Evolutionary conservation across 2,329 filamentous ascomycete species (phyloP).

Genomic region (Aureobasidium subglaciale): DNA sequence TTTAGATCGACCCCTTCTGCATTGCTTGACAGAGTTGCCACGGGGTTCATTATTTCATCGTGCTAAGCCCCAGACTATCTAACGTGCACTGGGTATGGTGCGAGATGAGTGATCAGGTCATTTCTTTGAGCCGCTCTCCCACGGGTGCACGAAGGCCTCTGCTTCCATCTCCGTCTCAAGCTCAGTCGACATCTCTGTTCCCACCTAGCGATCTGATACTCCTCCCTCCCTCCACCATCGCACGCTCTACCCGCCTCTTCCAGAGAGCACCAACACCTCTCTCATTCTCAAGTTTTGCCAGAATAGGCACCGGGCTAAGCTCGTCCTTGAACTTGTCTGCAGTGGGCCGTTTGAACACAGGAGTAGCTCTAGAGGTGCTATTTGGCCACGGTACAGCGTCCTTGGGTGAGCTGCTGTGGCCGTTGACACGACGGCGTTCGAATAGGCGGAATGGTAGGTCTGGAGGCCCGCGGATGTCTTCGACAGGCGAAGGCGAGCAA

Average conservation of each 20-base stretch:
- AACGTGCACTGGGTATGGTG: too few species aligned
- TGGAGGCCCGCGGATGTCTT: neutral
- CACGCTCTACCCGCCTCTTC: neutral
- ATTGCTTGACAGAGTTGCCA: too few species aligned
- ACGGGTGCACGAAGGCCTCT: too few species aligned
- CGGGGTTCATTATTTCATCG: too few species aligned
- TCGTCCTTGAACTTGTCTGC: neutral
- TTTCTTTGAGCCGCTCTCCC: too few species aligned
- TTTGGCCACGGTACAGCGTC: neutral
- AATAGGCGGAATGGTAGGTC: constrained; percentile 1
- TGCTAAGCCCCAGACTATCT: too few species aligned
- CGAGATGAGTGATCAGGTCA: too few species aligned
- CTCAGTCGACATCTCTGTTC: too few species aligned
- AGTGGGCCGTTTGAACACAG: neutral
- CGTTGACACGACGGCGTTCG: neutral
- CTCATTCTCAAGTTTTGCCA: neutral
- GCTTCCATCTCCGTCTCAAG: too few species aligned
- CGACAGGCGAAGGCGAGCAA: neutral
- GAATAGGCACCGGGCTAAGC: neutral
- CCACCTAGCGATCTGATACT: too few species aligned
- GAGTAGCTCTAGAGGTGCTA: too few species aligned
- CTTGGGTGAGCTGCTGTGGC: neutral
- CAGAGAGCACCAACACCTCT: neutral
- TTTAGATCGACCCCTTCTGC: too few species aligned
- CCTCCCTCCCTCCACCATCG: neutral